Evolutionary conservation across 2,329 filamentous ascomycete species (phyloP).

Genomic region (Talaromyces amestolkiae): DNA sequence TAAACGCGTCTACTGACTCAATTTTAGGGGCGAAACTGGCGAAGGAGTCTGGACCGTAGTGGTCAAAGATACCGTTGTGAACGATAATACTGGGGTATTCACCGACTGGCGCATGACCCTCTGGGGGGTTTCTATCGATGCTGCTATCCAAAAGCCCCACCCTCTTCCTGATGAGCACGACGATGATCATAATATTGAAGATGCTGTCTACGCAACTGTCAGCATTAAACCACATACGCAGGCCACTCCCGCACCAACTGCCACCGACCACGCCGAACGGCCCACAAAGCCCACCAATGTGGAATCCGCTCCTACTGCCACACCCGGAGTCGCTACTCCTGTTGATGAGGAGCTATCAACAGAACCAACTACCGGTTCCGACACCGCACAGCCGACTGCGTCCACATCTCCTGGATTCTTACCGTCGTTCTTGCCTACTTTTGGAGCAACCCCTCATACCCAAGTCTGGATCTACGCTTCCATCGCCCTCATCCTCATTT

Average conservation of each 20-base stretch:
- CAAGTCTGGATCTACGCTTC: conserved; percentile 94
- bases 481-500: conserved; percentile 76
- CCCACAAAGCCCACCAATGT: conserved; percentile 56
- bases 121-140: conserved; percentile 85
- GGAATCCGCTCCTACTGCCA: conserved; percentile 26
- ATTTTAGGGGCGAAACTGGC: conserved; percentile 74
- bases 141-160: conserved; percentile 66
- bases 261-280: conserved; percentile 65
- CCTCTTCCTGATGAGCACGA: conserved; percentile 82
- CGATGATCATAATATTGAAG: conserved; percentile 74
- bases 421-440: conserved; percentile 84
- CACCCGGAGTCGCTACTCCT: conserved; percentile 23
- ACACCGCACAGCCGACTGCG: conserved; percentile 20
- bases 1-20: background rate
- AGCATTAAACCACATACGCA: conserved; percentile 50
- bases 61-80: conserved; percentile 78
- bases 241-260: conserved; percentile 48
- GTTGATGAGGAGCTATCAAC: conserved; percentile 22
- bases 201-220: conserved; percentile 62
- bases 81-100: conserved; percentile 74
- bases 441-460: conserved; percentile 81
- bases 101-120: conserved; percentile 90
- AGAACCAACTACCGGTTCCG: conserved; percentile 27
- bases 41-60: conserved; percentile 88
- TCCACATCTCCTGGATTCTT: conserved; percentile 55